Percentiles rank a stretch among this genome's conserved stretches.
These are phyloP conservation scores for Colletotrichum acutatum DNA, from an alignment of 2,329 filamentous ascomycete species.

Conservation along the genomic window DNA sequence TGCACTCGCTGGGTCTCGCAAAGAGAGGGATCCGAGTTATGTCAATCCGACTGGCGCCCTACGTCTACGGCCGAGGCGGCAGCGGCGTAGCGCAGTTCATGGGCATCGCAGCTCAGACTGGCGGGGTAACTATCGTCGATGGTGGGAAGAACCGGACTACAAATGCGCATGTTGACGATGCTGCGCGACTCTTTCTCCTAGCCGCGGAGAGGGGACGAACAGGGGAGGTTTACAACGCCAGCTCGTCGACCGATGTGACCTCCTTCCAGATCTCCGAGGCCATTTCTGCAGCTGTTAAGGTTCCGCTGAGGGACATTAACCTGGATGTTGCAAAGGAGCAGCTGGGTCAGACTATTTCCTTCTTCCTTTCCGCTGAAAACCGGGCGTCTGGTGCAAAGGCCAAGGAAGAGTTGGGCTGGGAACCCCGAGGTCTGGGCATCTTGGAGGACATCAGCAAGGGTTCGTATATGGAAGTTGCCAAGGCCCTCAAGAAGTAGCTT, in stretches of 20 bases:
- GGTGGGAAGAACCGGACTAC: conserved; percentile 43
- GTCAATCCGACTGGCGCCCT: conserved; percentile 53
- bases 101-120: conserved; percentile 41
- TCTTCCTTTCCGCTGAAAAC: conserved; percentile 47
- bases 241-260: conserved; percentile 44
- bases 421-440: conserved; percentile 45
- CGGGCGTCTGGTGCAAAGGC: conserved; percentile 50
- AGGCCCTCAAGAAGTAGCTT: conserved; percentile 24
- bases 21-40: conserved; percentile 47
- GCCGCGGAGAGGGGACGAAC: conserved; percentile 46
- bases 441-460: conserved; percentile 46
- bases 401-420: conserved; percentile 50
- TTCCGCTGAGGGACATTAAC: conserved; percentile 39
- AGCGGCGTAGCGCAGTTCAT: conserved; percentile 49
- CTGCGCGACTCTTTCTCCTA: conserved; percentile 52
- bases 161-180: conserved; percentile 55
- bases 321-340: conserved; percentile 38
- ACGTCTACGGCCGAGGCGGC: conserved; percentile 55
- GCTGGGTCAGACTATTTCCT: conserved; percentile 46
- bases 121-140: conserved; percentile 44
- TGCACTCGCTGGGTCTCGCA: conserved; percentile 42
- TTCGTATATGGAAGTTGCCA: conserved; percentile 40
- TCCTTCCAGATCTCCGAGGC: conserved; percentile 42
- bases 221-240: conserved; percentile 49
- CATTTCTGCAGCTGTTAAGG: conserved; percentile 37